Conservation (phyloP, 2,329 filamentous ascomycete genomes). For the Neocucurbitaria cava region DNA sequence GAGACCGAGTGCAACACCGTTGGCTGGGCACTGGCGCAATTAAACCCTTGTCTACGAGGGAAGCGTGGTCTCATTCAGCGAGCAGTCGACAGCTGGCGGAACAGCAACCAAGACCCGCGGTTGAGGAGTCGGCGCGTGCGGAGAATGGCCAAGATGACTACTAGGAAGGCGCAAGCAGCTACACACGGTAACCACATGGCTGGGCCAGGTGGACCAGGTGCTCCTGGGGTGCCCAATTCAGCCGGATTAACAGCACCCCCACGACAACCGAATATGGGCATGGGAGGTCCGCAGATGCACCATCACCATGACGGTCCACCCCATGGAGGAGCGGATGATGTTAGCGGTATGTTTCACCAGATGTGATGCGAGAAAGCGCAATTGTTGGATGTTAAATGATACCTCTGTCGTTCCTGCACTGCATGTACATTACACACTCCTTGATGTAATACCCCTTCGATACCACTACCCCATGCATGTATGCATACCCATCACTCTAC, state of each 20-base stretch:
- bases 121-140: conserved; percentile 90
- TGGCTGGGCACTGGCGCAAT: conserved; percentile 96
- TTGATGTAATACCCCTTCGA: conserved; percentile 53
- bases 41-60: conserved; percentile 88
- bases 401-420: conserved; percentile 51
- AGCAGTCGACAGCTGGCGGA: conserved; percentile 97
- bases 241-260: conserved; percentile 65
- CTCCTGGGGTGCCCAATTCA: conserved; percentile 69
- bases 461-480: conserved; percentile 45
- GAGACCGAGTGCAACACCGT: conserved; percentile 99
- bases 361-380: conserved; percentile 65
- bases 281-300: conserved; percentile 69
- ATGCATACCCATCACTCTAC: conserved; percentile 33
- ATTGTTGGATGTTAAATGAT: conserved; percentile 51
- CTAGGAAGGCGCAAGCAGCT: conserved; percentile 73
- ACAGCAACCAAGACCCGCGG: conserved; percentile 96
- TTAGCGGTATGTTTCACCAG: conserved; percentile 98
- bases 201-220: conserved; percentile 66
- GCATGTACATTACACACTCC: conserved; percentile 53
- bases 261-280: conserved; percentile 71
- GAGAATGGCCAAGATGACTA: conserved; percentile 95
- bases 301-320: conserved; percentile 78
- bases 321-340: conserved; percentile 72
- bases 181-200: conserved; percentile 70
- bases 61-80: conserved; percentile 96